Base-by-base conservation (phyloP, 2,329 filamentous ascomycete species). In the Fusarium goolgardi region DNA sequence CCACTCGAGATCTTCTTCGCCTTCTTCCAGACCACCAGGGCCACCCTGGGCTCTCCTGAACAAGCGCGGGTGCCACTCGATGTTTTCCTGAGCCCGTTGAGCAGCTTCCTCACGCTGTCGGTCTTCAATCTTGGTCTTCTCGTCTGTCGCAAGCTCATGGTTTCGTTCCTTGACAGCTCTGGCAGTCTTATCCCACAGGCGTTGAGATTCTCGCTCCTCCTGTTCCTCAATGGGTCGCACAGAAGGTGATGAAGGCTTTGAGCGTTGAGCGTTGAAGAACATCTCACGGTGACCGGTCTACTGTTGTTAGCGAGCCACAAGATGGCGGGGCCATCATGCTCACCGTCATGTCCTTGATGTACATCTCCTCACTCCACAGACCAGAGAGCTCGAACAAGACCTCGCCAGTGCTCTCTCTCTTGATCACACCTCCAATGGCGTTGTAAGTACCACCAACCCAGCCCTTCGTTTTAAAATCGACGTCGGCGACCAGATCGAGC, bases 391-490 rank as follows among this genome's bases (percentile, higher is more conserved):
- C 96, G 75, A 89, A 98, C n/a, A 97, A 84, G 9, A 90, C 81
- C 78, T 97, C 94, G 34, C 93, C 94, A 1, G 92, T 94, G 75
- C 90, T 89, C 69, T 94, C 93, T 71, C 94, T 93, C 79, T 91
- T 97, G 81, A 99, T 97, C 40, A 85, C 89, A 11, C 96, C 96
- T 11, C 93, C 94, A 73, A 99, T 97, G 37, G 94, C 93, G 76
- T 99, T 97, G 80, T 99, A 99, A 2, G 92, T 96, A 10, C 96
- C 96, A 53, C 93, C 91, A 69, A 99, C 95, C 87, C 96, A 99
- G 7, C 96, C 96, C 80, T 98, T 98, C 53, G 93, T 96, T 82
- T 98, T 98, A 86, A 99, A 99, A 71, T 99, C 96, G 64, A 99
- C 89, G 77, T 99, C 95, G 63, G 94, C 95, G 27, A 89, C 87